Evolutionary conservation across 371 early-diverging fungal species (phyloP).

Genomic region (Circinella minor): DNA sequence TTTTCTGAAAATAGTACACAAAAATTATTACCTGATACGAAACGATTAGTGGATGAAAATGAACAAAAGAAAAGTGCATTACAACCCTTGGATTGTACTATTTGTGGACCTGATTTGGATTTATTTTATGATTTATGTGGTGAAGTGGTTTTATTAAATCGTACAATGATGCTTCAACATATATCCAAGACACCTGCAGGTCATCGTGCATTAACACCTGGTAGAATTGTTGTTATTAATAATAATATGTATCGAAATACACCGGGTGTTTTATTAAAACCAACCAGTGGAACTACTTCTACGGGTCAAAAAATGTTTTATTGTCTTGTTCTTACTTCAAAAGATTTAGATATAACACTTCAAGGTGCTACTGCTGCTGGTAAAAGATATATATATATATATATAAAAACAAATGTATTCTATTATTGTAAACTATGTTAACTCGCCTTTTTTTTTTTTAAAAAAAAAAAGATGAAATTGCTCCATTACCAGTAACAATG

Average conservation of each 20-base stretch:
- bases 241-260: conserved; percentile 67
- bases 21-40: conserved; percentile 77
- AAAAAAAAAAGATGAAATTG: conserved; percentile 26
- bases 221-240: conserved; percentile 78
- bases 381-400: no score
- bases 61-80: conserved; percentile 62
- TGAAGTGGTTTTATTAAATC: conserved; percentile 60
- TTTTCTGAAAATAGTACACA: conserved; percentile 93
- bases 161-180: conserved; percentile 61
- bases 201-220: conserved; percentile 66
- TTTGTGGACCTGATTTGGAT: conserved; percentile 81
- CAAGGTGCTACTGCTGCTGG: conserved; percentile 11
- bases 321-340: conserved; percentile 48
- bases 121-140: conserved; percentile 73
- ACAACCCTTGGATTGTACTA: conserved; percentile 78
- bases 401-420: no score
- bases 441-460: neutral
- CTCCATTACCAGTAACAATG: conserved; percentile 69
- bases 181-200: conserved; percentile 66
- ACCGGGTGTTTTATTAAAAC: conserved; percentile 68
- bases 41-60: conserved; percentile 63
- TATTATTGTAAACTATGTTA: no score
- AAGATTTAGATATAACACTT: conserved; percentile 24
- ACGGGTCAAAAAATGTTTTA: conserved; percentile 54
- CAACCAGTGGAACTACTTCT: conserved; percentile 26